A percentile compares a stretch with the other conserved stretches of the same genome.
These are phyloP conservation scores for Parietaria judaica DNA, from an alignment of 306 rosid genomes.

Conservation along the genomic window DNA sequence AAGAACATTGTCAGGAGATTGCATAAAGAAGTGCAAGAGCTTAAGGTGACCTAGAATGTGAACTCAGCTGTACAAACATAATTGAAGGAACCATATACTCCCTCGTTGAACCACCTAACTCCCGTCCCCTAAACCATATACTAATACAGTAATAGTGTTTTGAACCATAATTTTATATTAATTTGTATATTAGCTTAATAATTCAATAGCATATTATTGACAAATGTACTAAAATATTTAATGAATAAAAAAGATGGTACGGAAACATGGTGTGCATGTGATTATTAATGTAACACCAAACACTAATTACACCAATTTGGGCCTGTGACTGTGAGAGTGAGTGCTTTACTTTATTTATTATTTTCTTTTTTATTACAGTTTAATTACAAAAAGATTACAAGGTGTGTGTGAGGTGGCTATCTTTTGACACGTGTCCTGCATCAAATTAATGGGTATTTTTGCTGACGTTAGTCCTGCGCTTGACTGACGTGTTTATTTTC, in stretches of 20 bases:
- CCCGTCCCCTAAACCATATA: no score
- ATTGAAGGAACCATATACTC: no score
- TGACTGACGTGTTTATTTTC: constrained; percentile 27
- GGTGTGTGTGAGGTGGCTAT: background rate
- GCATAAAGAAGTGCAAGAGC: no score
- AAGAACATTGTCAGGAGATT: no score
- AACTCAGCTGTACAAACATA: no score
- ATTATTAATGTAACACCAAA: no score
- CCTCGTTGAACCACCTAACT: no score
- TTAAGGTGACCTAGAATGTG: no score
- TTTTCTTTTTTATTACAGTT: background rate
- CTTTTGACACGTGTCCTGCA: constrained; percentile 24
- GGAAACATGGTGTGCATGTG: constrained; percentile 12
- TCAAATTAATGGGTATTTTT: background rate
- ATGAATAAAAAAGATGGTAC: background rate
- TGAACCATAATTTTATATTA: background rate
- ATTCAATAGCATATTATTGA: no score
- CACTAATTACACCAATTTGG: background rate
- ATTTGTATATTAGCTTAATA: background rate
- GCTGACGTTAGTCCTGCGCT: constrained; percentile 49
- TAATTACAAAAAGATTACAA: background rate
- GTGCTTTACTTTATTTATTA: background rate
- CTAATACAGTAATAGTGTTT: no score
- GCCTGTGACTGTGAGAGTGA: background rate
- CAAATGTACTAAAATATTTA: background rate